Evolutionary conservation across 805 yeast genomes (phyloP).

Genomic region (Saturnispora besseyi): DNA sequence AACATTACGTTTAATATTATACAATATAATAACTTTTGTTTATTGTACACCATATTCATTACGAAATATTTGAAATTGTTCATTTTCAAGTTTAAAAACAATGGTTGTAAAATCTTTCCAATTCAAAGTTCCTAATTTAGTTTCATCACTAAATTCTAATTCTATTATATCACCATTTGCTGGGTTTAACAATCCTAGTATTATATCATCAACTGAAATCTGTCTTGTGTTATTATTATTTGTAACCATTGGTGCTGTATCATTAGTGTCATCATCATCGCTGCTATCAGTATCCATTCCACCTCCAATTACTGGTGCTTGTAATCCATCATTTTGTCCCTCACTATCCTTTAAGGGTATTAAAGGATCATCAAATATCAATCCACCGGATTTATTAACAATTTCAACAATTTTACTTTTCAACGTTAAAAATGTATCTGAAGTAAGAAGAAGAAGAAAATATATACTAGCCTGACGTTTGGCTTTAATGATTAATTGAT

Average conservation of each 20-base stretch:
- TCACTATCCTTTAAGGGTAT: conserved; percentile 22
- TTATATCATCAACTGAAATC: conserved; percentile 23
- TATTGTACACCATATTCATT: conserved; percentile 5
- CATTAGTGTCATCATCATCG: conserved; percentile 22
- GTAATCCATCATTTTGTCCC: conserved; percentile 30
- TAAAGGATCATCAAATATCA: conserved; percentile 23
- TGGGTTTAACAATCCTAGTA: conserved; percentile 36
- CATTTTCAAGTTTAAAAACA: conserved; percentile 33
- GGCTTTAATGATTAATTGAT: conserved; percentile 23
- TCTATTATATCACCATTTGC: conserved; percentile 14
- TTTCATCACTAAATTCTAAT: conserved; percentile 23
- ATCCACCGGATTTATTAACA: conserved; percentile 43
- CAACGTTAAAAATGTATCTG: conserved; percentile 20
- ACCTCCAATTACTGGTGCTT: conserved; percentile 26
- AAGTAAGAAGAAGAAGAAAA: conserved; percentile 21
- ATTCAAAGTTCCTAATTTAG: conserved; percentile 23
- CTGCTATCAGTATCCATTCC: conserved; percentile 24
- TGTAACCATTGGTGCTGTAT: conserved; percentile 14
- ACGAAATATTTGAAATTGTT: conserved; percentile 26
- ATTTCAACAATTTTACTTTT: conserved; percentile 28
- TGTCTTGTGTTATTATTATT: conserved; percentile 15
- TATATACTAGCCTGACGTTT: conserved; percentile 31
- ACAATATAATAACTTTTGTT: background rate
- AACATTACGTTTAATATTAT: background rate
- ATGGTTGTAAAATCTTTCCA: conserved; percentile 35